These are phyloP conservation scores for Ligustrum vulgare DNA, from an alignment of 257 asterid species.

Conservation along the genomic window DNA sequence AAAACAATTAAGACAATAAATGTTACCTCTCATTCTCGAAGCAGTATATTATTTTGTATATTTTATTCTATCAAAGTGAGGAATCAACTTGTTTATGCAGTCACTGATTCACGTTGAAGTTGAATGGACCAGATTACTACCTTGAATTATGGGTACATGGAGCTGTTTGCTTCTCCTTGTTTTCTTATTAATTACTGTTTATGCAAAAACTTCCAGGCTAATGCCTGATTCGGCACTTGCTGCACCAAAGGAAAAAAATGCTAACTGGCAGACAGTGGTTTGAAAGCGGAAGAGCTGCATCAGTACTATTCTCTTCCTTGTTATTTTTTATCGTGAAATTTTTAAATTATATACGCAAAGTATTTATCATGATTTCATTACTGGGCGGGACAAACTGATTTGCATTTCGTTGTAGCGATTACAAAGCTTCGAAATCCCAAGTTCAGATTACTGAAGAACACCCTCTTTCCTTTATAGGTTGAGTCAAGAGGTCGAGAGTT, in stretches of 20 bases:
- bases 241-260: conserved; percentile 81
- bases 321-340: conserved; percentile 16
- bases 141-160: not conserved
- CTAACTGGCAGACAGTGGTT: conserved; percentile 92
- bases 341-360: not conserved
- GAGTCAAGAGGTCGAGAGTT: too few relatives aligned
- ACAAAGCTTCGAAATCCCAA: not conserved
- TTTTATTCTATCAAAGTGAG: not conserved
- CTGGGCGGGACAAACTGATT: not conserved
- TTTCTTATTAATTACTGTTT: conserved; percentile 7
- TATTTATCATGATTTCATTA: not conserved
- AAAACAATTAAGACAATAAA: not conserved
- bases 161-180: not conserved
- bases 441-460: not conserved
- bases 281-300: conserved; percentile 74
- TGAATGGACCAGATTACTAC: not conserved
- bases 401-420: not conserved
- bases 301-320: conserved; percentile 40
- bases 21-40: not conserved
- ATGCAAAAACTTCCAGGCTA: conserved; percentile 51
- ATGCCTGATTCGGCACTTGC: conserved; percentile 94
- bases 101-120: conserved; percentile 12
- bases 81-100: conserved; percentile 13
- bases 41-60: not conserved
- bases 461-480: too few relatives aligned